Evolutionary conservation across 78 protist genomes (phyloP).

Genomic region (Isochrysis galbana): DNA sequence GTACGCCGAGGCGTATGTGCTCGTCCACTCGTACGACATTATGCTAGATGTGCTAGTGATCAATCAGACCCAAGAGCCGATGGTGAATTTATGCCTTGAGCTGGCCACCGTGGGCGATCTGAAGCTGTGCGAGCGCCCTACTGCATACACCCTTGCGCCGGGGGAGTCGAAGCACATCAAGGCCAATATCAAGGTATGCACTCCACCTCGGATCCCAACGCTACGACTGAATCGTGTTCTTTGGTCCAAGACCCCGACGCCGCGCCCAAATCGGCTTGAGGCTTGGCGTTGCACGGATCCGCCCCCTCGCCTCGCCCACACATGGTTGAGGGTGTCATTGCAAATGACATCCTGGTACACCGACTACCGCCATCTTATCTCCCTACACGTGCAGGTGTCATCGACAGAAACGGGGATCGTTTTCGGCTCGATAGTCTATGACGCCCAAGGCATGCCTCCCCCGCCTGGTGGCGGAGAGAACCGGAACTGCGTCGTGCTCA

Average conservation of each 20-base stretch:
- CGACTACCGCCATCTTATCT: no score
- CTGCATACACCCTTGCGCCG: conserved; percentile 65
- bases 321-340: no score
- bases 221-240: no score
- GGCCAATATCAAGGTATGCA: conserved; percentile 86
- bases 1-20: conserved; percentile 94
- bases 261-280: no score
- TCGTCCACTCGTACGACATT: conserved; percentile 94
- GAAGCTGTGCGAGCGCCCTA: conserved; percentile 90
- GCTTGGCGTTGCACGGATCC: no score
- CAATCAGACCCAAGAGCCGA: conserved; percentile 85
- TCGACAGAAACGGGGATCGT: conserved; percentile 96
- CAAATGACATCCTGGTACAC: no score
- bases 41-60: conserved; percentile 75
- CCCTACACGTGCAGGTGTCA: conserved; percentile 72
- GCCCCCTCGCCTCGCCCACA: no score
- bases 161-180: conserved; percentile 59
- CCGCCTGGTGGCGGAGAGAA: conserved; percentile 43
- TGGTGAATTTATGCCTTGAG: conserved; percentile 89
- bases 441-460: conserved; percentile 41
- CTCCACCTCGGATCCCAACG: no score
- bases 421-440: conserved; percentile 91
- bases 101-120: conserved; percentile 93
- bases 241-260: no score
- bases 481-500: conserved; percentile 79